Evolutionary conservation across 352 stramenopile genomes (phyloP), one percentile per base, ranked within the genome.

Genomic region (Globisporangium megalacanthum): DNA sequence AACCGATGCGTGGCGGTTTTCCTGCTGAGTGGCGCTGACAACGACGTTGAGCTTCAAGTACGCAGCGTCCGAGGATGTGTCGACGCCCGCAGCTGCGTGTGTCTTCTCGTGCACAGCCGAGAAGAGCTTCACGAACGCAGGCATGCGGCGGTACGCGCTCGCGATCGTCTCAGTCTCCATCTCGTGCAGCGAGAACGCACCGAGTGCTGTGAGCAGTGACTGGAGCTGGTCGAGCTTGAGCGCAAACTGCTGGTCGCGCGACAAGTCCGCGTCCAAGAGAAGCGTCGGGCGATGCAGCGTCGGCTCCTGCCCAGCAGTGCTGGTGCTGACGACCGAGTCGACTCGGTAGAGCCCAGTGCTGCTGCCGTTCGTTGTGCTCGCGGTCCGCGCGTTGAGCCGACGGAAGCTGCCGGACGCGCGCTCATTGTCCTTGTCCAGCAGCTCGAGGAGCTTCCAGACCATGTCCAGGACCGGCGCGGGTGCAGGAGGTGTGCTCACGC

Each of bases 221-320:
- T 88, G 73, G 0, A 89, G 58, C 51, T 89, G 79, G 60, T 89
- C 77, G 10, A 89, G 45, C 55, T 83, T 84, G 54, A 87, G 72
- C 19, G 79, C 22, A 44, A 80, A 86, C 48, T 86, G 73, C 62
- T 87, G 79, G 49, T 89, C 79, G 1, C 52, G 29, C 48, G 75
- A 78, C 17, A 89, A 56, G 35, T 70, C 64, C 0, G 31, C 47
- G 3, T 60, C 60, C 0, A 71, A 29, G 17, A 48, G 20, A 2
- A 59, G 55, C 7, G 49, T 25, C 29, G 64, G 42, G 5, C 15
- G 47, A 14, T 39, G 36, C 15, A 45, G 29, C 22, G 19, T 31
- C 2, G 33, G 15, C 11, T 44, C 33, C 33, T 54, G 49, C 25
- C 25, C 14, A 13, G 47, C 6, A 52, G 22, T 42, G 9, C 20